Evolutionary conservation across 1,284 basidiomycete species (phyloP).

Genomic region (Porogramme epimiltina): DNA sequence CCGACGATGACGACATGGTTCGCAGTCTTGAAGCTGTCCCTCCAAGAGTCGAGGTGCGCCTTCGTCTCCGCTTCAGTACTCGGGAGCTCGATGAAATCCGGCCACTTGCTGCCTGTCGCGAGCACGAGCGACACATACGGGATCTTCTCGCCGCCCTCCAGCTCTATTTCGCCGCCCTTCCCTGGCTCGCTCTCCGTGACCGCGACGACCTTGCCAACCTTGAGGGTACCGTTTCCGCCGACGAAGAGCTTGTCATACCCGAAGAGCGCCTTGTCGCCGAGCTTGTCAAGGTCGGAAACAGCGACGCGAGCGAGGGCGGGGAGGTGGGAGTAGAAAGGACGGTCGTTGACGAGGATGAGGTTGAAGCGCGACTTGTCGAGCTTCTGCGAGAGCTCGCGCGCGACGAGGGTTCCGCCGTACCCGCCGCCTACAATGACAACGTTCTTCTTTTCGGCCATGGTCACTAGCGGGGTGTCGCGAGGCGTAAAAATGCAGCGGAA

Average conservation of each 20-base stretch:
- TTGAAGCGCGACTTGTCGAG: slow-evolving; percentile 34
- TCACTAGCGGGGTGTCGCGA: too few relatives aligned
- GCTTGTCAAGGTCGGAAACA: slow-evolving; percentile 30
- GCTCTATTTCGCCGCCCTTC: slow-evolving; percentile 45
- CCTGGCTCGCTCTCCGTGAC: slow-evolving; percentile 41
- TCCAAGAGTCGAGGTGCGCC: slow-evolving; percentile 43
- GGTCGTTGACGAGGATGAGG: slow-evolving; percentile 37
- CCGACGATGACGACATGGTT: slow-evolving; percentile 58
- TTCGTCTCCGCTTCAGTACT: slow-evolving; percentile 39
- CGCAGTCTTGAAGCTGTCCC: slow-evolving; percentile 47
- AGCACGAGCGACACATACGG: slow-evolving; percentile 56
- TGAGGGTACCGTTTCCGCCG: slow-evolving; percentile 46
- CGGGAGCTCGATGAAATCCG: slow-evolving; percentile 50
- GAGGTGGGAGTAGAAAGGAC: slow-evolving; percentile 35
- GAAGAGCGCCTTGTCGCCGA: slow-evolving; percentile 38
- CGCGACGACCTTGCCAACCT: slow-evolving; percentile 44
- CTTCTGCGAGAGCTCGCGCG: slow-evolving; percentile 35
- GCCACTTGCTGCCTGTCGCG: slow-evolving; percentile 59
- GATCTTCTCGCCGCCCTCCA: slow-evolving; percentile 51
- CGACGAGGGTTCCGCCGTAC: slow-evolving; percentile 30
- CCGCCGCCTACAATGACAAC: slow-evolving; percentile 44
- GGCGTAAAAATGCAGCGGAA: too few relatives aligned
- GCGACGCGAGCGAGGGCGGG: slow-evolving; percentile 36
- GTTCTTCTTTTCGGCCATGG: slow-evolving; percentile 26
- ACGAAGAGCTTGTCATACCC: slow-evolving; percentile 49